These are phyloP conservation scores for Phoma sp. DNA, from an alignment of 2,329 filamentous ascomycete genomes.

Conservation along the genomic window DNA sequence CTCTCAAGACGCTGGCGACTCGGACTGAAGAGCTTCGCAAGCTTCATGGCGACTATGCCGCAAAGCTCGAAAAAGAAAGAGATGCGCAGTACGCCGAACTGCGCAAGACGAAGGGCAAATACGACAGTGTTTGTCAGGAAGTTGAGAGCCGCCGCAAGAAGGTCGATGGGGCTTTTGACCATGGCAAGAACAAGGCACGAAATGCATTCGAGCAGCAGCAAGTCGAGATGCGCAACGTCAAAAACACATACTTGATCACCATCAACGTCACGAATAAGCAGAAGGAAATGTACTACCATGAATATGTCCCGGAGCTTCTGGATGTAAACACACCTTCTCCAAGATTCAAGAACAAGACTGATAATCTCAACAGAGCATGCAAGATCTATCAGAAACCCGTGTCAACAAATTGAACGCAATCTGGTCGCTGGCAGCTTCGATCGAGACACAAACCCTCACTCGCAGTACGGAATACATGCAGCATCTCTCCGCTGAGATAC, in stretches of 20 bases:
- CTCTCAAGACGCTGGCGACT: slow-evolving; percentile 73
- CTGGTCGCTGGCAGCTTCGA: slow-evolving; percentile 78
- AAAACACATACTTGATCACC: slow-evolving; percentile 95
- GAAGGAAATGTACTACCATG: slow-evolving; percentile 96
- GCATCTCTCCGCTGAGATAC: slow-evolving; percentile 78
- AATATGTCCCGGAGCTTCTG: slow-evolving; percentile 92
- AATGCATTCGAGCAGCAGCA: slow-evolving; percentile 91
- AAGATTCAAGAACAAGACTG: neutral
- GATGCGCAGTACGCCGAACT: slow-evolving; percentile 84
- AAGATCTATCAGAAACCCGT: slow-evolving; percentile 90
- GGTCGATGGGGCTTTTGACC: slow-evolving; percentile 88
- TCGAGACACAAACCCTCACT: slow-evolving; percentile 80
- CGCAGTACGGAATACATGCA: slow-evolving; percentile 75
- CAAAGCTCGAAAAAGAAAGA: slow-evolving; percentile 86
- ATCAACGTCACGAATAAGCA: slow-evolving; percentile 98
- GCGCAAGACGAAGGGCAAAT: slow-evolving; percentile 89
- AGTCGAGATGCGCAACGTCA: slow-evolving; percentile 94
- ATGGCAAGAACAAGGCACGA: slow-evolving; percentile 84
- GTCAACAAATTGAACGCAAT: slow-evolving; percentile 82
- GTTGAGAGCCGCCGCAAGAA: slow-evolving; percentile 95
- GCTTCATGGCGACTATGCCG: slow-evolving; percentile 85
- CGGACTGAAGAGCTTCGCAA: slow-evolving; percentile 93
- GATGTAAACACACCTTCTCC: slow-evolving; percentile 63
- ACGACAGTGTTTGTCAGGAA: slow-evolving; percentile 90
- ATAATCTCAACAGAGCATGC: slow-evolving; percentile 63